Evolutionary conservation across 2,329 filamentous ascomycete genomes (phyloP).

Genomic region (Aureobasidium sp.): DNA sequence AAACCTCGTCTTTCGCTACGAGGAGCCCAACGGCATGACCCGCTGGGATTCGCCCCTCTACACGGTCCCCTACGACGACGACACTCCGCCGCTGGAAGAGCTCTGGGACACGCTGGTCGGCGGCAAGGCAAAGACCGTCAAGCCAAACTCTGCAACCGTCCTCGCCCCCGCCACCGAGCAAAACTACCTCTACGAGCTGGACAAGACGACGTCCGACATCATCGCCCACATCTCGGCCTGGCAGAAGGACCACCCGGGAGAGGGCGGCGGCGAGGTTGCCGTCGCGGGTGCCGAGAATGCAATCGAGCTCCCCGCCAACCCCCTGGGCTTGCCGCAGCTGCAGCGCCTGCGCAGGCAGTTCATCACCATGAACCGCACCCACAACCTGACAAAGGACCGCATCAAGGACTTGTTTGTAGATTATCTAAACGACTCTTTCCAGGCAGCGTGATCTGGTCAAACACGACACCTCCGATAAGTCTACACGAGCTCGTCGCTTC

Average conservation of each 20-base stretch:
- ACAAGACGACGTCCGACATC: slow-evolving; percentile 69
- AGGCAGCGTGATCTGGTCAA: slow-evolving; percentile 12
- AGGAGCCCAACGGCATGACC: slow-evolving; percentile 78
- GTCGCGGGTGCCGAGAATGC: slow-evolving; percentile 43
- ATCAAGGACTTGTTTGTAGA: slow-evolving; percentile 33
- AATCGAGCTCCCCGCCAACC: slow-evolving; percentile 56
- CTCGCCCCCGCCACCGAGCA: slow-evolving; percentile 52
- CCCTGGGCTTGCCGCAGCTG: slow-evolving; percentile 60
- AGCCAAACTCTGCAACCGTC: slow-evolving; percentile 68
- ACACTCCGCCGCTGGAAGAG: slow-evolving; percentile 54
- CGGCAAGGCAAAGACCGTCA: slow-evolving; percentile 57
- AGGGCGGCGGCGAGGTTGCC: slow-evolving; percentile 45
- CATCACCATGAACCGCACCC: slow-evolving; percentile 62
- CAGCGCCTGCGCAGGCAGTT: slow-evolving; percentile 72
- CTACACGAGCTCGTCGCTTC: neutral
- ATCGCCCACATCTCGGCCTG: slow-evolving; percentile 60
- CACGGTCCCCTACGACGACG: slow-evolving; percentile 68
- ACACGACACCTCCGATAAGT: neutral
- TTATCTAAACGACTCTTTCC: slow-evolving; percentile 33
- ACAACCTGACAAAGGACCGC: slow-evolving; percentile 37
- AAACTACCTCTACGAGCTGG: slow-evolving; percentile 72
- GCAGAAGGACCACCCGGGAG: slow-evolving; percentile 54
- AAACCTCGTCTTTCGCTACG: slow-evolving; percentile 71
- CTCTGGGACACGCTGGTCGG: slow-evolving; percentile 66
- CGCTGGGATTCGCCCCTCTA: slow-evolving; percentile 80